Evolutionary conservation across 1,284 basidiomycete genomes (phyloP), one percentile per base, ranked within the genome.

Genomic region (Fomitopsis schrenkii): DNA sequence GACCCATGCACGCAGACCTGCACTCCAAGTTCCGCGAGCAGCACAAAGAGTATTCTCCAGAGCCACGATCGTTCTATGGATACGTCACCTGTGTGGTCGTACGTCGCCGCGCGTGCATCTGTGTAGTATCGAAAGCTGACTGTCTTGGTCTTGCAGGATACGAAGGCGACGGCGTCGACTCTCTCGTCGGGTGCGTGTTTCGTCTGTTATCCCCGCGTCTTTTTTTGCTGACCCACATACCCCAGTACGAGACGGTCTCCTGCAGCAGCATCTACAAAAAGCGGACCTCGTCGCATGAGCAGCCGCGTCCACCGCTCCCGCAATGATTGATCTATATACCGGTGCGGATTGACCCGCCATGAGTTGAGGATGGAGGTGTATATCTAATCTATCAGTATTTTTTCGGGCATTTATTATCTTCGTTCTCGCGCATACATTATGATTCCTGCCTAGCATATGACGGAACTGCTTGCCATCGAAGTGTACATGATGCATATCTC

Each of bases 41-140:
- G 7, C 74, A 80, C 42, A 80, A 78, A 56, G 76, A 82, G 42
- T 72, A 77, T 62, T 82, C 83, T 1, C 79, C 80, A 6, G 75
- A 66, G 33, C 54, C 78, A 50, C 74, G 84, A 40, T 73, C 76
- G 22, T 80, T 80, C 62, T 87, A 87, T 68, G 79, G 82, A 41
- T 85, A 86, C 69, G 68, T 83, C 1, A 88, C 86, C 0, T 83
- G 83, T n/a, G 85, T 85, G 5, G 81, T 81, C 52, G 85, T 86
- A 68, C 63, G 83, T 79, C 9, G 12, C 44, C 17, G 22, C 28
- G 3, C 44, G 33, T 4, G 28, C n/a, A 3, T 33, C 2, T 7
- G 7, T n/a, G 14, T 50, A 26, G 14, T 45, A 8, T 33, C 1
- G 57, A 28, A 26, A 10, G 35, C 22, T 36, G 28, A 28, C 35